Base-by-base conservation (phyloP, 2,329 filamentous ascomycete species). In the Clonostachys byssicola region DNA sequence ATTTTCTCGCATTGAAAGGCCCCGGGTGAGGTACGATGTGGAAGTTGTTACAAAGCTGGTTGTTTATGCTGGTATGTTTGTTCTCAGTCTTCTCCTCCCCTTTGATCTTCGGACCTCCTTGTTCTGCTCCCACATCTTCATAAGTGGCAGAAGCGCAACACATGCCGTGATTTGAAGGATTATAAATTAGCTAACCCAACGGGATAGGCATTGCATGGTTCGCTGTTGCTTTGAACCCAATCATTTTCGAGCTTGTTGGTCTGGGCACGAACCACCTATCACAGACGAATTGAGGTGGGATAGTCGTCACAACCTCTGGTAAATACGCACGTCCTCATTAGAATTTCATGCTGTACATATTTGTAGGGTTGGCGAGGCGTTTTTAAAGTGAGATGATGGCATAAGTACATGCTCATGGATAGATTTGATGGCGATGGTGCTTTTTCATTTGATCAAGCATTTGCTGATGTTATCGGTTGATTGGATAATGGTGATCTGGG, bases 31-130 rank as follows among this genome's bases (percentile, higher is more conserved):
- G 56, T 99, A 97, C 61, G 94, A 99, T 67, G 92, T 97, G n/a
- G 94, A 99, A 67, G 92, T 99, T 38, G 88, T 99, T 36, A 97
- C 94, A 6, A 97, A 96, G 70, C 68, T 99, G 51, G 88, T 99
- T 57, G 90, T 99, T 20, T 99, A 99, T 71, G 80, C 87, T 49
- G 94, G 92, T 90, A 71, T 66, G 83, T 59, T 41, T 40, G 45
- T 33, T 48, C 18, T 49, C 43, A 35, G 39, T 43, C 47, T 46
- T 45, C 36, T n/a, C 36, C 17, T n/a, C 14, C 36, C 12, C 36
- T 39, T n/a, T 39, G 36, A 18, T 39, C 12, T 18, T 39, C 42
- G 40, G 9, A 6, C 20, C 42, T 44, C 42, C 51, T 12, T 34
- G 7, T 20, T 23, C 34, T 13, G 20, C 34, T 42, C 12, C 40